Percentiles rank a stretch among this genome's conserved stretches.
Evolutionary conservation across 495 filamentous ascomycete genomes (phyloP).

Genomic region (Sabuloglossum arenarium): DNA sequence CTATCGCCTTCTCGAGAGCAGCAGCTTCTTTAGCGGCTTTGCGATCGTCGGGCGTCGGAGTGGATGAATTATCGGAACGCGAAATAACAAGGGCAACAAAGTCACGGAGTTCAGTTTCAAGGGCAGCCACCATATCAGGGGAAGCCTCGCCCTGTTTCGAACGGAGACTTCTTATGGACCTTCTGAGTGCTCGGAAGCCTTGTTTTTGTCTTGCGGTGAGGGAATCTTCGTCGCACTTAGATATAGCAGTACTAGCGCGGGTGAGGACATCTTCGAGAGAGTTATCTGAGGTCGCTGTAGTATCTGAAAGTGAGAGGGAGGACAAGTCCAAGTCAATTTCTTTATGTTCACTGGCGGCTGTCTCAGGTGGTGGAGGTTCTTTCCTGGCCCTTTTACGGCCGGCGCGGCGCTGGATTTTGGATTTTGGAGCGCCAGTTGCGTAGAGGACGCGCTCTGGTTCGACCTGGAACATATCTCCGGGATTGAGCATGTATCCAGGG

Average conservation of each 20-base stretch:
- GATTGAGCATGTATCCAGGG: conserved; percentile 88
- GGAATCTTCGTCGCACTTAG: conserved; percentile 21
- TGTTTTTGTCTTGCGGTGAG: conserved; percentile 40
- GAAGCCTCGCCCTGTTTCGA: conserved; percentile 24
- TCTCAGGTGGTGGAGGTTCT: conserved; percentile 10
- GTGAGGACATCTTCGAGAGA: conserved; percentile 21
- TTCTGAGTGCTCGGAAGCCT: conserved; percentile 35
- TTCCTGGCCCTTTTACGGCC: conserved; percentile 7
- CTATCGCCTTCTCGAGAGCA: conserved; percentile 25
- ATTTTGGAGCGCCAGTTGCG: conserved; percentile 61
- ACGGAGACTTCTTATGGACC: conserved; percentile 30
- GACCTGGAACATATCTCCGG: conserved; percentile 94
- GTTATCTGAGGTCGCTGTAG: neutral
- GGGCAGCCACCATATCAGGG: neutral
- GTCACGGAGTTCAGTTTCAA: neutral
- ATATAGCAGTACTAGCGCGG: conserved; percentile 32
- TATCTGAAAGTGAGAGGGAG: neutral
- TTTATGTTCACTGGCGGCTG: conserved; percentile 13
- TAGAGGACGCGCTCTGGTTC: conserved; percentile 69
- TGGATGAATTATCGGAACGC: neutral
- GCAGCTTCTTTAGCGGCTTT: conserved; percentile 2
- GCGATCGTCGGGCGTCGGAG: neutral
- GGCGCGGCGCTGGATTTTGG: conserved; percentile 24
- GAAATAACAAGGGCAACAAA: neutral
- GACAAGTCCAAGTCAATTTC: conserved; percentile 9